phyloP scores from a whole-genome alignment of 495 filamentous ascomycete genomes.

The Penicillium herquei region DNA sequence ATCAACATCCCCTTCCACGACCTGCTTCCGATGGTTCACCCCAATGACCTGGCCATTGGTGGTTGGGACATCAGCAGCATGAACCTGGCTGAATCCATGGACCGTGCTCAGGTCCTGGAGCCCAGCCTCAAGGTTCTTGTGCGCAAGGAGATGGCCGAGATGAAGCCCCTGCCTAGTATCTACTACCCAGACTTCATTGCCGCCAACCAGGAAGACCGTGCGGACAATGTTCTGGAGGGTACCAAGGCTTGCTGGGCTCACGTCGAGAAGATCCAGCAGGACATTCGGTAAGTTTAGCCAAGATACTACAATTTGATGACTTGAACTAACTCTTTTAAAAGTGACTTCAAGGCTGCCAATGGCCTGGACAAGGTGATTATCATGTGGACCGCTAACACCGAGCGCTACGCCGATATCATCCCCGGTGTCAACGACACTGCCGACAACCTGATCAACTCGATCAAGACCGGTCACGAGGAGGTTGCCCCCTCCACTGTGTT shows the following conservation, averaged over 20 bases:
- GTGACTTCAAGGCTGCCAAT: slow-evolving; percentile 87
- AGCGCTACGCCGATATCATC: slow-evolving; percentile 88
- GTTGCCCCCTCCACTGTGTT: slow-evolving; percentile 94
- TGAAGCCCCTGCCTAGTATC: slow-evolving; percentile 90
- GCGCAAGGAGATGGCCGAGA: slow-evolving; percentile 85
- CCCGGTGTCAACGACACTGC: slow-evolving; percentile 94
- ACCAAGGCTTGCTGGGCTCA: slow-evolving; percentile 81
- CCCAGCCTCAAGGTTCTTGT: slow-evolving; percentile 85
- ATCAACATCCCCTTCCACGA: slow-evolving; percentile 96
- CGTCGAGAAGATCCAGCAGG: slow-evolving; percentile 89
- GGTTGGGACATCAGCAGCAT: slow-evolving; percentile 96
- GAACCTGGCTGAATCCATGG: slow-evolving; percentile 90
- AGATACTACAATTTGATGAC: slow-evolving; percentile 2
- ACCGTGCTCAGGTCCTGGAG: slow-evolving; percentile 91
- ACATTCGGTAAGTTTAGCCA: slow-evolving; percentile 74
- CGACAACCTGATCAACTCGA: slow-evolving; percentile 85
- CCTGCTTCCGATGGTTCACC: slow-evolving; percentile 94
- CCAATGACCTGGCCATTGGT: slow-evolving; percentile 91
- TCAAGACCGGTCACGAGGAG: slow-evolving; percentile 82
- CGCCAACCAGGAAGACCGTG: slow-evolving; percentile 95
- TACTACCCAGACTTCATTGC: slow-evolving; percentile 99
- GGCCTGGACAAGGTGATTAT: slow-evolving; percentile 93
- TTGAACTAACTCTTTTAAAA: slow-evolving; percentile 20
- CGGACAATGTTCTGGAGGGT: slow-evolving; percentile 85
- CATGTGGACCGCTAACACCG: slow-evolving; percentile 98